Evolutionary conservation across 2,329 filamentous ascomycete genomes (phyloP).

Genomic region (Phialophora tarda): DNA sequence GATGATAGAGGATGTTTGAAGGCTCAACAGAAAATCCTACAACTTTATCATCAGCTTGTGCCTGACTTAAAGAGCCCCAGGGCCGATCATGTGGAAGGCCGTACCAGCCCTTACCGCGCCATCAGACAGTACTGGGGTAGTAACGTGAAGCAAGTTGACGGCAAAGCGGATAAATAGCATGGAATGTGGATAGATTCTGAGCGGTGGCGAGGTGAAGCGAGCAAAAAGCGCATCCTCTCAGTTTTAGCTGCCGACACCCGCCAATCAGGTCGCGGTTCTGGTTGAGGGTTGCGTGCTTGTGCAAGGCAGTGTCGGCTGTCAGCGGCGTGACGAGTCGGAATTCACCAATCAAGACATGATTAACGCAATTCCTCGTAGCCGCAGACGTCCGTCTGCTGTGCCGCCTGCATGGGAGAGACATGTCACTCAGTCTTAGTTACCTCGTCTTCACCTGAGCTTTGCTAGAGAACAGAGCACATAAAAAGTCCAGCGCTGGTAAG

Average conservation of each 20-base stretch:
- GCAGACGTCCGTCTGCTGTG: conserved; percentile 8
- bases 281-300: background rate
- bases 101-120: conserved; percentile 3
- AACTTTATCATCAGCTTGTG: conserved; percentile 1
- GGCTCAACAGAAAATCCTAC: background rate
- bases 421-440: background rate
- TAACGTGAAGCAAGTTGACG: conserved; percentile 5
- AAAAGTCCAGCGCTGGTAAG: background rate
- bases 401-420: background rate
- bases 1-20: background rate
- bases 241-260: background rate
- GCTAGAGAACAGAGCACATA: background rate
- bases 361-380: conserved; percentile 17
- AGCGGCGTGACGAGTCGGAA: conserved; percentile 20
- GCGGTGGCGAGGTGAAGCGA: conserved; percentile 12
- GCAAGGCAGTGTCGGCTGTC: conserved; percentile 17
- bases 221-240: conserved; percentile 3
- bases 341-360: conserved; percentile 15
- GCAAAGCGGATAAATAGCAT: conserved; percentile 12
- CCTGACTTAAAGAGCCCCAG: conserved; percentile 1
- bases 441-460: background rate
- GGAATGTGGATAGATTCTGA: conserved; percentile 5
- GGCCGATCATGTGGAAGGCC: conserved; percentile 6
- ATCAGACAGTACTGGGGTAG: too few species aligned
- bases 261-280: background rate